Percentiles rank a stretch among this genome's conserved stretches.
These are phyloP conservation scores for Globisporangium solare DNA, from an alignment of 352 stramenopile genomes.

Conservation along the genomic window DNA sequence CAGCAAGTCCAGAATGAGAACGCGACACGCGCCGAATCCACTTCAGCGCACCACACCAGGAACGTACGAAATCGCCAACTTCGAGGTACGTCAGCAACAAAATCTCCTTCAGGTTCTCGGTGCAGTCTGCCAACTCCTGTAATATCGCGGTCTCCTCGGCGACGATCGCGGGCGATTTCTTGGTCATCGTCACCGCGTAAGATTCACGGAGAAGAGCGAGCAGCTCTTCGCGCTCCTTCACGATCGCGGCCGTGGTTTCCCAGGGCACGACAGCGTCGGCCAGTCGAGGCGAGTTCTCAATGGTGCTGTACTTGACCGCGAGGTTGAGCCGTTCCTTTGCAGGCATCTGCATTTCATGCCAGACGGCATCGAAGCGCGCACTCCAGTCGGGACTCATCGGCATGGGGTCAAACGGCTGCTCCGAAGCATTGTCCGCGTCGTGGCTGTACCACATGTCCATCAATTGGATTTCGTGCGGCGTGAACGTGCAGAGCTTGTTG, in stretches of 20 bases:
- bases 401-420: slow-evolving; percentile 49
- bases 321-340: slow-evolving; percentile 61
- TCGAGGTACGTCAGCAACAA: slow-evolving; percentile 63
- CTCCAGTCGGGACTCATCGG: slow-evolving; percentile 58
- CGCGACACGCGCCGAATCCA: background rate
- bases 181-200: slow-evolving; percentile 15
- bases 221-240: slow-evolving; percentile 60
- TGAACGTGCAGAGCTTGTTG: slow-evolving; percentile 40
- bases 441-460: slow-evolving; percentile 61
- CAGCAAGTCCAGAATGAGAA: background rate
- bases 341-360: slow-evolving; percentile 58
- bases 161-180: slow-evolving; percentile 26
- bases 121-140: slow-evolving; percentile 34
- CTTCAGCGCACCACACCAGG: background rate
- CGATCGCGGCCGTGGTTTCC: slow-evolving; percentile 42
- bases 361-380: slow-evolving; percentile 57
- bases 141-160: slow-evolving; percentile 42
- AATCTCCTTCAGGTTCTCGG: slow-evolving; percentile 38
- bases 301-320: slow-evolving; percentile 70
- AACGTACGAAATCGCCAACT: slow-evolving; percentile 66
- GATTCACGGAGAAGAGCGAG: slow-evolving; percentile 27
- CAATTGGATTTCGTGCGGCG: slow-evolving; percentile 50
- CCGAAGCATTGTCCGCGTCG: slow-evolving; percentile 31
- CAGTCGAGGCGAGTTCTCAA: slow-evolving; percentile 46
- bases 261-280: slow-evolving; percentile 60